Evolutionary conservation across 176 grass and related monocot species (phyloP), one percentile per base, ranked within the genome.

Genomic region (Oryza glaberrima): DNA sequence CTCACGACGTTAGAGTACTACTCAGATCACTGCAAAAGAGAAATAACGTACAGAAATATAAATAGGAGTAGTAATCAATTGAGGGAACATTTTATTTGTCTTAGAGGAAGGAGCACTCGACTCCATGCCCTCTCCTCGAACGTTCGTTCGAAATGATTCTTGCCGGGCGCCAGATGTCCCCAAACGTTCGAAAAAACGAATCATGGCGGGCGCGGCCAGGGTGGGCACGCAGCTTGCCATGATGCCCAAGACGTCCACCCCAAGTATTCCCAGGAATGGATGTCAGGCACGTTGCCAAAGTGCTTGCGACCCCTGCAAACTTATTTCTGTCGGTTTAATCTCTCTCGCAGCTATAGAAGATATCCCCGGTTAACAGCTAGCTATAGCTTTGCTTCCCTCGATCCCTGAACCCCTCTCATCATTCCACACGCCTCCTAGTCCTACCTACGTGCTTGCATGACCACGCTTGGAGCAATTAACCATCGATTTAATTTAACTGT

Each of bases 241-340:
- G 88, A 83, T 90, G 79, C 72, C 72, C 68, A 10, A 90, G 84
- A 69, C 79, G 79, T 74, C 73, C 60, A 51, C 68, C 68, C 1
- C 79, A 90, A 90, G 88, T 69, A 90, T 86, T 60, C 79, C 71
- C 79, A 22, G 79, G 25, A 11, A 17, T 20, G 11, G 56, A 60
- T 85, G 88, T 85, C 88, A 85, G 78, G 79, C 88, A 90, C 84
- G 84, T 86, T 73, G 88, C 84, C 75, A 78, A 90, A 90, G 88
- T 49, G 30, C 30, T 0, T 32, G 8, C 73, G 28, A n/a, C 52
- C 17, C 19, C 14, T 12, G 0, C 7, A 11, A 12, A 49, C 47
- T 15, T 35, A n/a, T 3, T 32, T 32, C 30, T 65, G 77, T 85
- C 51, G 82, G 82, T 40, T 56, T 56, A 56, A 56, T 56, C 52